phyloP scores from a whole-genome alignment of 1,284 basidiomycete genomes.

The Apiotrichum sp. region DNA sequence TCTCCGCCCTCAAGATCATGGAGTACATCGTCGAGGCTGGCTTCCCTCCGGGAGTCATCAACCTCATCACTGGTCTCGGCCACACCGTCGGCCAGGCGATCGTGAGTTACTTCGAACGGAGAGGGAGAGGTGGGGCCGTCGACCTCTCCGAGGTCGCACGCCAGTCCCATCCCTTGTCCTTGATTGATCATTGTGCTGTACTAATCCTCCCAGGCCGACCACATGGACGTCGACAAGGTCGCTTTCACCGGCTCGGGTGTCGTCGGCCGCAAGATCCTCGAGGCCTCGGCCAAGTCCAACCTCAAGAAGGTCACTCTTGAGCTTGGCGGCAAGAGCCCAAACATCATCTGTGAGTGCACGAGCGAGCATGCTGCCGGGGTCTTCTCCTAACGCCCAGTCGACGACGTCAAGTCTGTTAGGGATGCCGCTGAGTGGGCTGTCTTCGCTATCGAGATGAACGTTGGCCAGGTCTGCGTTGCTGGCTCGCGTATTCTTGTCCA shows the following conservation, averaged over 20 bases:
- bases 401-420: conserved; percentile 17
- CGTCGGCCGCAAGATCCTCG: conserved; percentile 77
- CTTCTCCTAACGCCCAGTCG: conserved; percentile 2
- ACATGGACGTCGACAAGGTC: conserved; percentile 67
- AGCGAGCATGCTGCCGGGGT: too few relatives aligned
- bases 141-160: too few relatives aligned
- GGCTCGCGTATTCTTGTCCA: conserved; percentile 65
- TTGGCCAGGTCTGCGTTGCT: conserved; percentile 17
- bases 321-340: conserved; percentile 47
- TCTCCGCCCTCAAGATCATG: conserved; percentile 60
- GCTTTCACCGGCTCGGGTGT: conserved; percentile 55
- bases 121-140: too few relatives aligned
- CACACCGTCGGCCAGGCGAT: conserved; percentile 51
- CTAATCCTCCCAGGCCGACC: conserved; percentile 40
- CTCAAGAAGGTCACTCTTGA: conserved; percentile 58
- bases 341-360: conserved; percentile 16
- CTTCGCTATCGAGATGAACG: conserved; percentile 16
- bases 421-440: conserved; percentile 23
- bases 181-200: too few relatives aligned
- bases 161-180: too few relatives aligned
- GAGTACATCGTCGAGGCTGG: conserved; percentile 71
- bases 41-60: conserved; percentile 82
- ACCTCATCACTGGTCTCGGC: conserved; percentile 76
- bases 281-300: conserved; percentile 71
- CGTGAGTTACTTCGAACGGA: conserved; percentile 1